phyloP scores from a whole-genome alignment of 2,329 filamentous ascomycete species.

The Epichloe baconii region DNA sequence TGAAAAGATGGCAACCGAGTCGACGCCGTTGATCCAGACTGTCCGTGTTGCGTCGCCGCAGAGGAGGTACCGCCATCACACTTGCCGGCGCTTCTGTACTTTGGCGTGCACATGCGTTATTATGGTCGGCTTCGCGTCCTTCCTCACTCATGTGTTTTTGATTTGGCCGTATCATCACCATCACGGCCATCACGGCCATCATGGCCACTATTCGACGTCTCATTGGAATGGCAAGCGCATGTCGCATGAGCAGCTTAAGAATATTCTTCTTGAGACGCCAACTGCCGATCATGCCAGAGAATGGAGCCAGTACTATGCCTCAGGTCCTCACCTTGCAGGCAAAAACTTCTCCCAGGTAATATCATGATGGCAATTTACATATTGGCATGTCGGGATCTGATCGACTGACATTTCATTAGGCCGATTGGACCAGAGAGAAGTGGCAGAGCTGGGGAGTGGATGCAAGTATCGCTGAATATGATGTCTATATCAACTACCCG shows the following conservation, averaged over 20 bases:
- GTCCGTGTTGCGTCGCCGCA: conserved; percentile 41
- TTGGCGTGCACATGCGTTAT: conserved; percentile 44
- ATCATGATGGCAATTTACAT: background rate
- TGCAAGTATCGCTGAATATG: conserved; percentile 54
- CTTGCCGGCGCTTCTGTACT: conserved; percentile 53
- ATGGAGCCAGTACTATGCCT: conserved; percentile 69
- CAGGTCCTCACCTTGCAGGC: conserved; percentile 63
- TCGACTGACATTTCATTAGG: conserved; percentile 25
- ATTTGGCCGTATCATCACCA: conserved; percentile 23
- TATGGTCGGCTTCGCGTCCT: conserved; percentile 34
- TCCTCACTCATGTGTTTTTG: conserved; percentile 35
- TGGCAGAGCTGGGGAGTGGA: conserved; percentile 61
- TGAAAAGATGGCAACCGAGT: conserved; percentile 34
- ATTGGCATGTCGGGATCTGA: background rate
- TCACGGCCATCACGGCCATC: conserved; percentile 20
- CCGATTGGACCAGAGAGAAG: conserved; percentile 59
- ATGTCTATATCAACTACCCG: conserved; percentile 69
- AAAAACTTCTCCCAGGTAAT: conserved; percentile 59
- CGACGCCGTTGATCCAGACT: conserved; percentile 53
- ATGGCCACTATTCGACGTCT: conserved; percentile 15
- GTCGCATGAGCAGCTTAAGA: conserved; percentile 36
- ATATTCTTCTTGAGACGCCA: conserved; percentile 46
- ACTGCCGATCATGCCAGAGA: conserved; percentile 44
- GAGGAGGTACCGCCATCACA: conserved; percentile 45
- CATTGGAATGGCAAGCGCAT: conserved; percentile 16